Evolutionary conservation across 805 yeast genomes (phyloP).

Genomic region (Candida sonorensis): DNA sequence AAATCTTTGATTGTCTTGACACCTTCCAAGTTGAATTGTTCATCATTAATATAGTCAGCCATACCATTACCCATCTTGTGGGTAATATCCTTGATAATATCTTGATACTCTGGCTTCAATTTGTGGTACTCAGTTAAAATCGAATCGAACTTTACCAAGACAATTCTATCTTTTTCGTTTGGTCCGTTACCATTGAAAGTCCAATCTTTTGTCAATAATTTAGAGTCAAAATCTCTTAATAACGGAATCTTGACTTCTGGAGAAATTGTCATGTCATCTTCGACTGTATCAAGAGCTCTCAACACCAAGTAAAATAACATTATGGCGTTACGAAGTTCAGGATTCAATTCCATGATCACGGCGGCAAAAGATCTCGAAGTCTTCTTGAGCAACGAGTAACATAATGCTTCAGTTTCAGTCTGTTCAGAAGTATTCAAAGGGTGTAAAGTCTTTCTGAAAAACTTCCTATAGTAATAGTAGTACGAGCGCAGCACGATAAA

Average conservation of each 20-base stretch:
- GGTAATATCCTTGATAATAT: slow-evolving; percentile 71
- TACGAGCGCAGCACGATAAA: too few relatives aligned
- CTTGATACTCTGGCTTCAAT: slow-evolving; percentile 70
- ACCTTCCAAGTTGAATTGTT: slow-evolving; percentile 72
- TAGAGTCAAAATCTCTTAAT: slow-evolving; percentile 59
- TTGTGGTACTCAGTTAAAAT: slow-evolving; percentile 66
- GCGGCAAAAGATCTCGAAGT: slow-evolving; percentile 94
- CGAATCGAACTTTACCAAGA: slow-evolving; percentile 69
- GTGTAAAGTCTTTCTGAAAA: slow-evolving; percentile 46
- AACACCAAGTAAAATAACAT: slow-evolving; percentile 80
- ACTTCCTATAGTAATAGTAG: slow-evolving; percentile 24
- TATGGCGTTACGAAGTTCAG: slow-evolving; percentile 75
- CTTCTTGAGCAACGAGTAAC: slow-evolving; percentile 56
- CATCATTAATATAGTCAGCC: slow-evolving; percentile 86
- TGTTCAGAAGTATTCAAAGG: slow-evolving; percentile 38
- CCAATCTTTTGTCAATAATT: slow-evolving; percentile 66
- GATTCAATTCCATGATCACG: slow-evolving; percentile 85
- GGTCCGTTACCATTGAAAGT: slow-evolving; percentile 70
- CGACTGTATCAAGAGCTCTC: slow-evolving; percentile 91
- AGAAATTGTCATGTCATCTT: slow-evolving; percentile 88
- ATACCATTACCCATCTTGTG: slow-evolving; percentile 92
- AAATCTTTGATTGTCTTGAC: slow-evolving; percentile 73
- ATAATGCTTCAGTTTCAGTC: slow-evolving; percentile 43
- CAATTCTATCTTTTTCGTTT: slow-evolving; percentile 74
- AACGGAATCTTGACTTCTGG: slow-evolving; percentile 67